Conservation (phyloP, 768 basidiomycete genomes). For the Boletus reticulatus region DNA sequence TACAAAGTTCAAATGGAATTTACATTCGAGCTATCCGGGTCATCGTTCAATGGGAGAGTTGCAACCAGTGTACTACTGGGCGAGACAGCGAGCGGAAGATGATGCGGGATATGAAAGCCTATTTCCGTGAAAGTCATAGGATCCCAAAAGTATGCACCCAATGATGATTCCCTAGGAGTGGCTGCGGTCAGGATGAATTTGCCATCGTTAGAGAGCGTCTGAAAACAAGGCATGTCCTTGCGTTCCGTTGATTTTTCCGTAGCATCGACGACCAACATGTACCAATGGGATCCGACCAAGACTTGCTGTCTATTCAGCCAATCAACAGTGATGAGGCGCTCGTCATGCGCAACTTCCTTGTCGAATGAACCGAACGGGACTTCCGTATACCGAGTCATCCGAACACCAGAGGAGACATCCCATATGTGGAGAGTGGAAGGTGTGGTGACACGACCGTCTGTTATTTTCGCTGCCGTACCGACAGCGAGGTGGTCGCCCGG, state of each 20-base stretch:
- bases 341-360: background rate
- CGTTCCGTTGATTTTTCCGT: background rate
- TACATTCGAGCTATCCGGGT: background rate
- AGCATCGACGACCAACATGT: background rate
- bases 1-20: background rate
- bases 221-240: background rate
- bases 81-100: background rate
- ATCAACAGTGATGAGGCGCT: background rate
- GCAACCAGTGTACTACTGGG: background rate
- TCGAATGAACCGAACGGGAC: background rate
- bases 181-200: background rate
- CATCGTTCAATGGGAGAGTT: background rate
- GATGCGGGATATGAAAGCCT: background rate
- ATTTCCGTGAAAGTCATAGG: background rate
- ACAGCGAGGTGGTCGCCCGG: background rate
- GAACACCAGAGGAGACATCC: background rate
- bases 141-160: conserved; percentile 5
- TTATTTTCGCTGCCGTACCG: background rate
- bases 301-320: background rate
- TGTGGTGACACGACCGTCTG: background rate
- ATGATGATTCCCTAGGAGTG: background rate
- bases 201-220: background rate
- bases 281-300: conserved; percentile 1
- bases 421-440: background rate
- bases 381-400: background rate